Evolutionary conservation across 139 green algal species (phyloP).

Genomic region (Raphidocelis subcapitata): DNA sequence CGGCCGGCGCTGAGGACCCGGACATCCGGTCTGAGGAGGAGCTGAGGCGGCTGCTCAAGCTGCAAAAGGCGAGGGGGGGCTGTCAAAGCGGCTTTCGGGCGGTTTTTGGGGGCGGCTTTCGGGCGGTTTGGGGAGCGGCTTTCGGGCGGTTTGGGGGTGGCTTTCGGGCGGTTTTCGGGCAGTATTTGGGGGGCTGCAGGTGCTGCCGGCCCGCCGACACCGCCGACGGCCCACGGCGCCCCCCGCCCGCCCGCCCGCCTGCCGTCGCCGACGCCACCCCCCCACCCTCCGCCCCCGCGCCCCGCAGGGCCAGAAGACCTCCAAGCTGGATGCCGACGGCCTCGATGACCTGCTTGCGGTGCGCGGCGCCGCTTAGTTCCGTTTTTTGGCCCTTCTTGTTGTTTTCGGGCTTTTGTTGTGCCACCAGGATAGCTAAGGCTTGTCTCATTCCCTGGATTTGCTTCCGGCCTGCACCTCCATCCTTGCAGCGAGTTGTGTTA

Average conservation of each 20-base stretch:
- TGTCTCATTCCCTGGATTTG: too few species aligned
- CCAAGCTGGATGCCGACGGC: slow-evolving; percentile 6
- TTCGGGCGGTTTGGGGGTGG: neutral
- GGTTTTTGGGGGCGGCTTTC: neutral
- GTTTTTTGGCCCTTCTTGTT: too few species aligned
- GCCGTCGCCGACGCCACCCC: too few species aligned
- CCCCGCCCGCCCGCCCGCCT: too few species aligned
- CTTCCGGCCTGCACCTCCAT: too few species aligned
- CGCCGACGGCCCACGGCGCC: neutral
- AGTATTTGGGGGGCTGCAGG: neutral
- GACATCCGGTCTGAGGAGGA: slow-evolving; percentile 8
- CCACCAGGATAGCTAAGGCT: too few species aligned
- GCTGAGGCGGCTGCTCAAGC: slow-evolving; percentile 10
- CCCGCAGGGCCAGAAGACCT: slow-evolving; percentile 18
- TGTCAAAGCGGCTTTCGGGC: neutral
- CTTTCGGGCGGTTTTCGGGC: neutral
- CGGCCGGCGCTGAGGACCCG: neutral
- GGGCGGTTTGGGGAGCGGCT: neutral
- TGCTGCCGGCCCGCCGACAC: neutral
- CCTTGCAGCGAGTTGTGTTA: too few species aligned
- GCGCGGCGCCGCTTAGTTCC: too few species aligned
- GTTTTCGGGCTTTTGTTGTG: too few species aligned
- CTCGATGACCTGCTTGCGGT: slow-evolving; percentile 18
- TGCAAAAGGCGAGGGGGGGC: slow-evolving; percentile 16
- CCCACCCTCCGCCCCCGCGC: too few species aligned